Base-by-base conservation (phyloP, 441 rosid species). In the Eruca vesicaria region DNA sequence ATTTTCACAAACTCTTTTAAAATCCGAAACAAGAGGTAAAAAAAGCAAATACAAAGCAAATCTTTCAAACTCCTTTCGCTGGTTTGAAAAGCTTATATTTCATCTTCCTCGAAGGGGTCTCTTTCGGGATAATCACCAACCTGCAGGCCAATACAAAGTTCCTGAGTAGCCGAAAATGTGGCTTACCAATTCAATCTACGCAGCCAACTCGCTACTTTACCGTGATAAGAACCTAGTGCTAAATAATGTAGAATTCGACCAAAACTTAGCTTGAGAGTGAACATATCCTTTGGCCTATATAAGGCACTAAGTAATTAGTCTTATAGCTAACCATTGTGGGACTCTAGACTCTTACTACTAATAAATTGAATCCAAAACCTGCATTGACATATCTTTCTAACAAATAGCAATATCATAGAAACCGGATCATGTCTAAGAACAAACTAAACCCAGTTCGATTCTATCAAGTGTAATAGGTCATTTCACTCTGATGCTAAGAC, bases 51-150 rank as follows among this genome's bases (percentile, higher is more conserved):
- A 14, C 15, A 43, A 48, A 72, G 69, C 66, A 31, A 53, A 9
- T 68, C 7, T 55, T 32, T 63, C 26, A 29, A 45, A 45, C 74
- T 68, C 74, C 14, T 50, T 58, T 53, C 23, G 16, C 59, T 56
- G 61, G 15, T 55, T 52, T 61, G 19, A 33, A 23, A 67, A 20
- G 63, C 68, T 79, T 75, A 89, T 82, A 89, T 86, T 78, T 89
- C 93, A 32, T 89, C 89, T 18, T 87, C 94, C 80, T 87, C 89
- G 18, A 87, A 87, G 14, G 81, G 83, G 69, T 89, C 90, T 71
- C 85, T 77, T 76, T 87, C 91, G 7, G 89, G 91, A 63, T 84
- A 86, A 76, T 89, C 85, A 33, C 94, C 94, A 56, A 87, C 91
- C 94, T 87, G 78, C 56, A 79, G 23, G 62, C 12, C 63, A 82